These are phyloP conservation scores for Trypethelium eluteriae DNA, from an alignment of 495 filamentous ascomycete species.

Conservation along the genomic window DNA sequence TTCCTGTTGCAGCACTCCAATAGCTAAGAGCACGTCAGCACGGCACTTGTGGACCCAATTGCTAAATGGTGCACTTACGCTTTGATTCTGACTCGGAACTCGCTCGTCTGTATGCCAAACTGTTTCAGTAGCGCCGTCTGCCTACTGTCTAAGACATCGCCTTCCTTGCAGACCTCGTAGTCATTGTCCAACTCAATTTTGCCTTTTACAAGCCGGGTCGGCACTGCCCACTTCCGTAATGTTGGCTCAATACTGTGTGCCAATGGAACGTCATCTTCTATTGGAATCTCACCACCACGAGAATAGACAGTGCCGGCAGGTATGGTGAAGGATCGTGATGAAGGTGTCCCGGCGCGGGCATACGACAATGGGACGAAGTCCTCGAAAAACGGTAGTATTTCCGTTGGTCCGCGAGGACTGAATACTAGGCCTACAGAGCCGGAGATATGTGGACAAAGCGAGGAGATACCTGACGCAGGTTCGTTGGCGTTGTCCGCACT, in stretches of 20 bases:
- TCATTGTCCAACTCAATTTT: constrained; percentile 70
- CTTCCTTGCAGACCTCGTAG: constrained; percentile 72
- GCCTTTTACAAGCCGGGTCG: constrained; percentile 78
- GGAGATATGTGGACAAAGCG: constrained; percentile 59
- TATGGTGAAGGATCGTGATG: constrained; percentile 65
- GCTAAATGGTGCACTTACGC: constrained; percentile 40
- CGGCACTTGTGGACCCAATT: background rate
- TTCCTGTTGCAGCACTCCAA: constrained; percentile 53
- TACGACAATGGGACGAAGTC: constrained; percentile 66
- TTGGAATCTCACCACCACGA: constrained; percentile 66
- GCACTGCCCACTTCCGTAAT: constrained; percentile 77
- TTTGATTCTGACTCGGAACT: constrained; percentile 73
- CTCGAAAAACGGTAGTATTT: constrained; percentile 61
- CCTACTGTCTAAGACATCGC: constrained; percentile 71
- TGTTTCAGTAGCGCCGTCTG: constrained; percentile 92
- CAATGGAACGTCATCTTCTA: constrained; percentile 74
- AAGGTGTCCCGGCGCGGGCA: constrained; percentile 74
- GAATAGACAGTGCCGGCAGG: constrained; percentile 71
- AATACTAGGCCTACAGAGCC: constrained; percentile 88
- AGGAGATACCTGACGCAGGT: constrained; percentile 50
- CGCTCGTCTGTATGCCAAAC: constrained; percentile 79
- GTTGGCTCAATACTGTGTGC: constrained; percentile 82
- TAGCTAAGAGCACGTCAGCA: constrained; percentile 38
- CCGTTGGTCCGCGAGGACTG: constrained; percentile 59
- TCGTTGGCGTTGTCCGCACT: constrained; percentile 68